Conservation (phyloP, 2,329 filamentous ascomycete species). For the Claviceps citrina region DNA sequence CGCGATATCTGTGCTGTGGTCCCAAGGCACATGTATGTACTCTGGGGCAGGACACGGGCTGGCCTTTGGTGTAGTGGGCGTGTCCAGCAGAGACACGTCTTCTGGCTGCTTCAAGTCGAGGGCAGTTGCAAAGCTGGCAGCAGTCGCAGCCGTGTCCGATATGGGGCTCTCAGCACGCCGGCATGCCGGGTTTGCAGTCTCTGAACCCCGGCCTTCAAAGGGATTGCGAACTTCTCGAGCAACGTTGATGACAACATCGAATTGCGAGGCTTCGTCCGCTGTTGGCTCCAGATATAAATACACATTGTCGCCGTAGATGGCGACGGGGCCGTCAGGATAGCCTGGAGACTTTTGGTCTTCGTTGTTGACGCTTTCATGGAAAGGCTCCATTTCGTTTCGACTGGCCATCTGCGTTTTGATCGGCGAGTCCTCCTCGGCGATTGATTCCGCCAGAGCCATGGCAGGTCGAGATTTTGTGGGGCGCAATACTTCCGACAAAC, state of each 20-base stretch:
- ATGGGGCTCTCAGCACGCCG: conserved; percentile 25
- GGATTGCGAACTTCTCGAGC: conserved; percentile 70
- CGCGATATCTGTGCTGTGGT: conserved; percentile 76
- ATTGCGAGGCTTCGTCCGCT: conserved; percentile 58
- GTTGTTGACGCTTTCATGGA: conserved; percentile 53
- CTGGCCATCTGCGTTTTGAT: conserved; percentile 48
- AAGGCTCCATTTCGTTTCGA: conserved; percentile 38
- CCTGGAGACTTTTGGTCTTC: conserved; percentile 69
- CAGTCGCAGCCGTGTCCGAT: conserved; percentile 41
- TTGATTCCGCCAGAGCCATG: conserved; percentile 25
- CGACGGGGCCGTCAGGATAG: conserved; percentile 68
- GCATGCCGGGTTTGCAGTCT: conserved; percentile 14
- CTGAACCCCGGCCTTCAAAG: conserved; percentile 31
- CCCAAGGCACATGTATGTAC: conserved; percentile 78
- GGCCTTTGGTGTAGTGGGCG: conserved; percentile 41
- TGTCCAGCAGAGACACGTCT: conserved; percentile 22
- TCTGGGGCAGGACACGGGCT: conserved; percentile 44
- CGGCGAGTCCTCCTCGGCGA: conserved; percentile 40
- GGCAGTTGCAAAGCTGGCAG: conserved; percentile 43
- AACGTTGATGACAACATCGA: conserved; percentile 75
- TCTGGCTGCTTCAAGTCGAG: conserved; percentile 37
- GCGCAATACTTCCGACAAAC: conserved; percentile 41
- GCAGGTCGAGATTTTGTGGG: conserved; percentile 30
- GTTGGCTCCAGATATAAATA: conserved; percentile 70
- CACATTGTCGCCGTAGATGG: conserved; percentile 64